A percentile compares a stretch with the other conserved stretches of the same genome.
Evolutionary conservation across 2,329 filamentous ascomycete genomes (phyloP).

Genomic region (Talaromyces sp.): DNA sequence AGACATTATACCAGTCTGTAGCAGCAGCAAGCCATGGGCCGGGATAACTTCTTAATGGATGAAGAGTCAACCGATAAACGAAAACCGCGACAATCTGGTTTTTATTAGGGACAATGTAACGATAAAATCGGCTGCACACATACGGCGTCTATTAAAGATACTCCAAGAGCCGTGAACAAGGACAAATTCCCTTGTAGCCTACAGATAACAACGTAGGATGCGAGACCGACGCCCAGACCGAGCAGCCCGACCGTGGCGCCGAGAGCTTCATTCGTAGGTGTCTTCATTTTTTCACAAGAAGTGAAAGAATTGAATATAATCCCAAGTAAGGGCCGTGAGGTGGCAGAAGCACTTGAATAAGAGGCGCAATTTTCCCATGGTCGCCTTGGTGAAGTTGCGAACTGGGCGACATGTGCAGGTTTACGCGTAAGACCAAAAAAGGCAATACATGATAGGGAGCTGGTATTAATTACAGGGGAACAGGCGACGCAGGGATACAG

Average conservation of each 20-base stretch:
- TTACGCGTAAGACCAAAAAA: neutral
- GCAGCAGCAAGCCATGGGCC: slow-evolving; percentile 61
- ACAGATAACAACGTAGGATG: neutral
- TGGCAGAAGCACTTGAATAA: neutral
- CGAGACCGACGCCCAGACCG: neutral
- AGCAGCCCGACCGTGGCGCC: neutral
- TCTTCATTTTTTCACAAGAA: neutral
- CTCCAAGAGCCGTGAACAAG: neutral
- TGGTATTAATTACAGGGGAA: neutral
- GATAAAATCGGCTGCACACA: neutral
- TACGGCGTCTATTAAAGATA: neutral
- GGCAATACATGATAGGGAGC: neutral
- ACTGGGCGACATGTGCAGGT: neutral
- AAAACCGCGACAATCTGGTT: neutral
- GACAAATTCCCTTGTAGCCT: neutral
- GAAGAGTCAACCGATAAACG: slow-evolving; percentile 21
- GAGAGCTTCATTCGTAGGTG: neutral
- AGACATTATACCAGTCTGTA: slow-evolving; percentile 41
- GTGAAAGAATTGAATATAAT: neutral
- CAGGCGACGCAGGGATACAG: too few species aligned
- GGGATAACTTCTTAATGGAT: slow-evolving; percentile 62
- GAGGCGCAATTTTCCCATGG: neutral
- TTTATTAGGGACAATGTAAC: neutral
- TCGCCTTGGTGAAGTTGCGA: neutral
- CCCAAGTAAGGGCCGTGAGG: neutral